These are phyloP conservation scores for Spathaspora boniae DNA, from an alignment of 805 yeast species.

Conservation along the genomic window DNA sequence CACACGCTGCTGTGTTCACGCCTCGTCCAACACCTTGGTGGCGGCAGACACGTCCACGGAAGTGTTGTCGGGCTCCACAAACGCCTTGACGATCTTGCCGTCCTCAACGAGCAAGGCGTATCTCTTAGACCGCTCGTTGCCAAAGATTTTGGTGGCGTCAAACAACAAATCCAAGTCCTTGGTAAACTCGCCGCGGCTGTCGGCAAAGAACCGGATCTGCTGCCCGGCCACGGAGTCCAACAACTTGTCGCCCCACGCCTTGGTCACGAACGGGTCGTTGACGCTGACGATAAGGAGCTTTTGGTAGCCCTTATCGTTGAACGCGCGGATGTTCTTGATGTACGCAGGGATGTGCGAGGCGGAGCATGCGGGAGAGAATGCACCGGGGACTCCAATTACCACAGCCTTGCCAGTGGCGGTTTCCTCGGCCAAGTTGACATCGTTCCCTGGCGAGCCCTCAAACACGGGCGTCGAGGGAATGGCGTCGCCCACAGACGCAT, in stretches of 20 bases:
- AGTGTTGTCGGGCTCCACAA: conserved; percentile 79
- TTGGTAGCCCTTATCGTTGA: conserved; percentile 63
- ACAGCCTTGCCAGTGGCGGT: conserved; percentile 31
- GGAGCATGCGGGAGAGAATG: conserved; percentile 78
- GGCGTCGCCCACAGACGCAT: conserved; percentile 47
- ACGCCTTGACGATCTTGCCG: conserved; percentile 63
- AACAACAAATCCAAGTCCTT: conserved; percentile 61
- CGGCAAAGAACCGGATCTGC: conserved; percentile 64
- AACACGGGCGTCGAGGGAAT: conserved; percentile 57
- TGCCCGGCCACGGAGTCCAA: conserved; percentile 20
- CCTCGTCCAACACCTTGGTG: conserved; percentile 36
- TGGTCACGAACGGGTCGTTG: conserved; percentile 82
- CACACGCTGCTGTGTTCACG: no score
- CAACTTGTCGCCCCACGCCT: conserved; percentile 64
- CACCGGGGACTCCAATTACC: conserved; percentile 50
- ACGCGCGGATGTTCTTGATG: conserved; percentile 45
- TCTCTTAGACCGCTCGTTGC: conserved; percentile 71
- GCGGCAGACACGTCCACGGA: conserved; percentile 58
- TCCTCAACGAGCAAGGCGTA: conserved; percentile 73
- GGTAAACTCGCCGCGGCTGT: conserved; percentile 73
- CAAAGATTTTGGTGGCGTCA: conserved; percentile 75
- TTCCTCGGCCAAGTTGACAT: conserved; percentile 52
- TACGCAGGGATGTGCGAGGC: conserved; percentile 75
- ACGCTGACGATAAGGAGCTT: conserved; percentile 69
- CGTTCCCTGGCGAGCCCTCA: conserved; percentile 65